phyloP scores from a whole-genome alignment of 2,329 filamentous ascomycete genomes.

The Colletotrichum scovillei region DNA sequence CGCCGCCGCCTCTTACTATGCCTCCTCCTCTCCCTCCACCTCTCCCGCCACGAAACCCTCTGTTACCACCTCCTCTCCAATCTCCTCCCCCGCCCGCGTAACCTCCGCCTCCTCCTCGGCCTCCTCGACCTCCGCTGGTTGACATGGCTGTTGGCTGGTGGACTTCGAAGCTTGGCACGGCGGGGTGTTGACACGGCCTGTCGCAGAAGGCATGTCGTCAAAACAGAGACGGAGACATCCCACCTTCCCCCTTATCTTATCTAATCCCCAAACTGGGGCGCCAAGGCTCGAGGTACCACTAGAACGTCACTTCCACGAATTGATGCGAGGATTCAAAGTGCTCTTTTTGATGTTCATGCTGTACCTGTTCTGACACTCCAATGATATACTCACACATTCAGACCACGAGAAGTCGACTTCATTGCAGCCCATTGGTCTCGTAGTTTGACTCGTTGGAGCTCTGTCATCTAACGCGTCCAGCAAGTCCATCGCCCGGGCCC shows the following conservation, averaged over 20 bases:
- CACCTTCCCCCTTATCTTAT: constrained; percentile 33
- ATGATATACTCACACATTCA: not conserved
- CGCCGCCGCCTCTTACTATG: not conserved
- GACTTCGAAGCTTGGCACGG: not conserved
- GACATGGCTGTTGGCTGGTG: constrained; percentile 13
- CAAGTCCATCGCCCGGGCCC: constrained; percentile 16
- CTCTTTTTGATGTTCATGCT: not conserved
- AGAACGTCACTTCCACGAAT: not conserved
- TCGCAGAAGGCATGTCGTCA: constrained; percentile 18
- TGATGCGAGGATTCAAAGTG: not conserved
- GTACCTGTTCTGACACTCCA: no score
- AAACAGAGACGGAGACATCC: constrained; percentile 33
- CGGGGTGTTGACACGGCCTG: not conserved
- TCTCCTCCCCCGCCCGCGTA: not conserved
- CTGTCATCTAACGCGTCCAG: not conserved
- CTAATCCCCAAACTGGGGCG: constrained; percentile 23
- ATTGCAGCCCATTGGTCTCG: not conserved
- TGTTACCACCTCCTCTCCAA: not conserved
- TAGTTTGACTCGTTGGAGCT: no score
- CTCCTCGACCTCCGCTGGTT: constrained; percentile 25
- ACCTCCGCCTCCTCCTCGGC: not conserved
- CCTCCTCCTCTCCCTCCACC: not conserved
- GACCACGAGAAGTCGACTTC: accelerated
- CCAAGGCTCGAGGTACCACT: constrained; percentile 12
- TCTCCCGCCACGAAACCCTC: constrained; percentile 12